Evolutionary conservation across 345 rosid genomes (phyloP).

Genomic region (Citrus reticulata): DNA sequence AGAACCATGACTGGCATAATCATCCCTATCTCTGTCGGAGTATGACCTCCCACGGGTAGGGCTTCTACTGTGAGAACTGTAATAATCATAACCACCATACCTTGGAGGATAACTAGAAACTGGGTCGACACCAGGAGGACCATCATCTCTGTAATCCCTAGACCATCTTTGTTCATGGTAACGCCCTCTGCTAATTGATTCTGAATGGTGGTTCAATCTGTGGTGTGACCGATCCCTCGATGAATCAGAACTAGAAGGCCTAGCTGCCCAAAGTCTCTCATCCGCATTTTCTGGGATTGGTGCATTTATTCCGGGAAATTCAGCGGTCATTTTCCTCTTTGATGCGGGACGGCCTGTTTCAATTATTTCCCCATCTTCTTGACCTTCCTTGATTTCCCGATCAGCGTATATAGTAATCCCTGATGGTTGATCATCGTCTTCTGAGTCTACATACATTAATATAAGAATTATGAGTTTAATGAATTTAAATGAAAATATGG

Average conservation of each 20-base stretch:
- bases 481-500: background rate
- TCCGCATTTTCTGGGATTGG: slow-evolving; percentile 79
- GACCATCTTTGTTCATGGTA: slow-evolving; percentile 39
- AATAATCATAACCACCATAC: slow-evolving; percentile 36
- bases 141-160: slow-evolving; percentile 42
- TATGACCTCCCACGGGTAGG: slow-evolving; percentile 29
- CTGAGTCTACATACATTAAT: slow-evolving; percentile 40
- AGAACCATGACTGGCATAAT: slow-evolving; percentile 17
- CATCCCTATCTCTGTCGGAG: slow-evolving; percentile 47
- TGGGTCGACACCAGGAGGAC: slow-evolving; percentile 52
- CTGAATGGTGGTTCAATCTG: slow-evolving; percentile 28
- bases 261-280: slow-evolving; percentile 56
- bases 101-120: slow-evolving; percentile 62
- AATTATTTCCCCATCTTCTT: slow-evolving; percentile 68
- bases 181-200: slow-evolving; percentile 34
- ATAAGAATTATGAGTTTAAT: background rate
- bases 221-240: slow-evolving; percentile 30
- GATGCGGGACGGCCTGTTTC: slow-evolving; percentile 35
- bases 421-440: slow-evolving; percentile 60
- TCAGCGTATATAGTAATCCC: slow-evolving; percentile 77
- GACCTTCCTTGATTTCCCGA: slow-evolving; percentile 43
- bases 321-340: slow-evolving; percentile 47
- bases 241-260: slow-evolving; percentile 35
- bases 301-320: slow-evolving; percentile 86
- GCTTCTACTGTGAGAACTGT: slow-evolving; percentile 27